These are phyloP conservation scores for Fusarium coffeatum DNA, from an alignment of 2,329 filamentous ascomycete genomes.

Conservation along the genomic window DNA sequence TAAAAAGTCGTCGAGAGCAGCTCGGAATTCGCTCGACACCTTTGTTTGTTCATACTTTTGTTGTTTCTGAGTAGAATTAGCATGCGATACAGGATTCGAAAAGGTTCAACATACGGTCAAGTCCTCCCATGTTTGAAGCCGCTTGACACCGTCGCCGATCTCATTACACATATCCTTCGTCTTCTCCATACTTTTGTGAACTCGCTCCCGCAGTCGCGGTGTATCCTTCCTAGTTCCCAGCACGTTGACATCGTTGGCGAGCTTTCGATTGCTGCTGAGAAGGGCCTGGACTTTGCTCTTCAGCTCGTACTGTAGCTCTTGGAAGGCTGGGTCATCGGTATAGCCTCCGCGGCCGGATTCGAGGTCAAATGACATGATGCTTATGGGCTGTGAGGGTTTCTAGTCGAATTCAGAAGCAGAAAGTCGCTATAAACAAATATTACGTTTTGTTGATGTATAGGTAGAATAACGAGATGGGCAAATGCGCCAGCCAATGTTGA, in stretches of 20 bases:
- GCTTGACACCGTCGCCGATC: slow-evolving; percentile 93
- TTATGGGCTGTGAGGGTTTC: neutral
- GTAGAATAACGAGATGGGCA: neutral
- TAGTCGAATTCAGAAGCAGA: slow-evolving; percentile 3
- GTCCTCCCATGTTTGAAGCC: slow-evolving; percentile 86
- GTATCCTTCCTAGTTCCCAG: slow-evolving; percentile 93
- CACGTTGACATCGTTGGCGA: slow-evolving; percentile 85
- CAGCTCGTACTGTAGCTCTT: slow-evolving; percentile 81
- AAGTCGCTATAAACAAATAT: slow-evolving; percentile 1
- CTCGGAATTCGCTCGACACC: slow-evolving; percentile 91
- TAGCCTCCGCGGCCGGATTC: slow-evolving; percentile 86
- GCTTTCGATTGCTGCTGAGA: slow-evolving; percentile 85
- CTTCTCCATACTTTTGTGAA: slow-evolving; percentile 88
- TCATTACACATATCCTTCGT: slow-evolving; percentile 89
- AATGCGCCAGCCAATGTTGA: slow-evolving; percentile 16
- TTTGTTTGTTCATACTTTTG: slow-evolving; percentile 98
- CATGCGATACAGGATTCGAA: slow-evolving; percentile 17
- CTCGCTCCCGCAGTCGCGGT: slow-evolving; percentile 87
- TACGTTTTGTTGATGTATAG: slow-evolving; percentile 17
- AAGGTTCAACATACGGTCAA: slow-evolving; percentile 70
- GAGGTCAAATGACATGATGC: slow-evolving; percentile 88
- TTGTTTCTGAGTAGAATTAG: slow-evolving; percentile 70
- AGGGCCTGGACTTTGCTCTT: slow-evolving; percentile 91
- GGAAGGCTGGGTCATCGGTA: slow-evolving; percentile 92
- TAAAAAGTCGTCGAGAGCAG: slow-evolving; percentile 91